Percentiles rank a stretch among this genome's conserved stretches.
These are phyloP conservation scores for Saccharata proteae DNA, from an alignment of 2,329 filamentous ascomycete species.

Conservation along the genomic window DNA sequence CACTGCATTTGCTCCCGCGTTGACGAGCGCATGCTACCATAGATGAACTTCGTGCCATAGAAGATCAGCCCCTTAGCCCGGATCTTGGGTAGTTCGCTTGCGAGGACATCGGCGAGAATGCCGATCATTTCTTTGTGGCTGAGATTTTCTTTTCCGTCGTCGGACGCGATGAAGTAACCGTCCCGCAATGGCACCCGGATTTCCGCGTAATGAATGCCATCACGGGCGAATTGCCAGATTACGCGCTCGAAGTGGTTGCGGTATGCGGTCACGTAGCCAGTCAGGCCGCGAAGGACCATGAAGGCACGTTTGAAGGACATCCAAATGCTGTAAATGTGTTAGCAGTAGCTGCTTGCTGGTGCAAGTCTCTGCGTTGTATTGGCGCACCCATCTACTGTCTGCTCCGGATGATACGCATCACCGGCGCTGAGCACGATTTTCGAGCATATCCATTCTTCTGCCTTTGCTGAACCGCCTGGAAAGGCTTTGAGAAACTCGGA, in stretches of 20 bases:
- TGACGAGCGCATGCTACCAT: slow-evolving; percentile 56
- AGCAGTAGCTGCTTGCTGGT: neutral
- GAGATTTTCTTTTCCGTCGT: slow-evolving; percentile 42
- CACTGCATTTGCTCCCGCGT: slow-evolving; percentile 31
- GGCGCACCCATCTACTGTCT: slow-evolving; percentile 42
- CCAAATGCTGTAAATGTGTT: slow-evolving; percentile 37
- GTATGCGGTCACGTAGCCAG: slow-evolving; percentile 55
- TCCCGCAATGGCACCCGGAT: slow-evolving; percentile 60
- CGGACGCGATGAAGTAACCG: slow-evolving; percentile 48
- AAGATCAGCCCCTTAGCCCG: slow-evolving; percentile 21
- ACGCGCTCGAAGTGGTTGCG: slow-evolving; percentile 46
- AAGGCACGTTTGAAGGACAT: slow-evolving; percentile 54
- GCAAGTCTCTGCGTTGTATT: too few relatives aligned
- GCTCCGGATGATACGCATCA: slow-evolving; percentile 43
- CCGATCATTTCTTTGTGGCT: slow-evolving; percentile 48
- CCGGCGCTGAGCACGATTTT: slow-evolving; percentile 52
- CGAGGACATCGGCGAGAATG: slow-evolving; percentile 43
- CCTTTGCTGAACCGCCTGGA: slow-evolving; percentile 1
- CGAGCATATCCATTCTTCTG: slow-evolving; percentile 43
- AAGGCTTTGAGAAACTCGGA: neutral
- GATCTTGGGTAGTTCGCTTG: slow-evolving; percentile 33
- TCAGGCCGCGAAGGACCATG: slow-evolving; percentile 58
- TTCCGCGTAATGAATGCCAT: slow-evolving; percentile 60
- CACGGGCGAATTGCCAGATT: slow-evolving; percentile 48
- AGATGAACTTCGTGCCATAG: slow-evolving; percentile 56